Evolutionary conservation across 352 stramenopile species (phyloP), one percentile per base, ranked within the genome.

Genomic region (Phytophthora uliginosa): DNA sequence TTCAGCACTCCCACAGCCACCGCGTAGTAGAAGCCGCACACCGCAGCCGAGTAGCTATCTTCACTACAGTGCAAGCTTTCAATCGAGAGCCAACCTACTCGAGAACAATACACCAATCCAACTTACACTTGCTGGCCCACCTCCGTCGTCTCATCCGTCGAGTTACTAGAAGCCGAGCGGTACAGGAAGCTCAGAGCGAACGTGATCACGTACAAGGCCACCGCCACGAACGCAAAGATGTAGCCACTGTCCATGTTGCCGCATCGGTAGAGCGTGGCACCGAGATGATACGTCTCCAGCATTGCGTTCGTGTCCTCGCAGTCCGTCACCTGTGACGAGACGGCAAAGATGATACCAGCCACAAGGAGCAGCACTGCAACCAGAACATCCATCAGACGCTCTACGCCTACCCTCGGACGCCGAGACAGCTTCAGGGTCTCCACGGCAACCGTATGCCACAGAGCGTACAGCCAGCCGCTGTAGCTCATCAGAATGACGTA

Each of bases 161-260:
- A 47, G 40, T 33, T 60, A 45, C 22, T 70, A 3, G 55, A 52
- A 13, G 71, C 55, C 17, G 71, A 71, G 36, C 71, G 71, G 59
- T 70, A 71, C 6, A 69, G 20, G 65, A 83, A 83, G 36, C 66
- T 83, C 33, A 82, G 8, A 24, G 57, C 74, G 48, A 86, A 76
- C 40, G 79, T 84, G 24, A 63, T 55, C 15, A 80, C 24, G 59
- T 80, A 87, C 31, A 73, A 54, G 2, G 69, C 74, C 26, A 82
- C 61, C 7, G 74, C 56, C 38, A 87, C 59, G 59, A 87, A 87
- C 13, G 56, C 65, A 64, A 87, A 83, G 34, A 87, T 66, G 26
- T 81, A 73, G 40, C 74, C 69, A 22, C 68, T 61, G 63, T 73
- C 81, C 79, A 85, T 85, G 47, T 51, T 79, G 42, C 75, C 77